A percentile compares a stretch with the other conserved stretches of the same genome.
Evolutionary conservation across 441 rosid genomes (phyloP).

Genomic region (Arabidopsis lyrata): DNA sequence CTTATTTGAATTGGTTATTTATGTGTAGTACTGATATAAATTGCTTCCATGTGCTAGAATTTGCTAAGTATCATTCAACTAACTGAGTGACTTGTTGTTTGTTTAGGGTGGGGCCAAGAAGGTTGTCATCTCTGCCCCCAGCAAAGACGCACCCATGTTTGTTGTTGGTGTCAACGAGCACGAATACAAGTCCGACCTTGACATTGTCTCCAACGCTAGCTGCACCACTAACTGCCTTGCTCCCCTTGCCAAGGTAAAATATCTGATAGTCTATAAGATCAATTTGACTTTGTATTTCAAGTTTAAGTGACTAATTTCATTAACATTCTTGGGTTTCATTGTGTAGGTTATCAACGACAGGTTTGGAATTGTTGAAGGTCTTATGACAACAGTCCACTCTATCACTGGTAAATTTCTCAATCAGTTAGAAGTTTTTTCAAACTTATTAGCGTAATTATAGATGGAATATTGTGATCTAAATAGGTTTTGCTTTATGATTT

Average conservation of each 20-base stretch:
- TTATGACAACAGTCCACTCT: constrained; percentile 74
- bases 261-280: not conserved
- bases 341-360: constrained; percentile 60
- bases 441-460: not conserved
- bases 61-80: not conserved
- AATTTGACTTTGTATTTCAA: not conserved
- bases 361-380: constrained; percentile 69
- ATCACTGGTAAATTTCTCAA: constrained; percentile 52
- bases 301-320: not conserved
- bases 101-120: constrained; percentile 90
- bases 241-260: constrained; percentile 77
- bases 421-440: too few relatives aligned
- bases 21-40: not conserved
- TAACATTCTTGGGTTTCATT: not conserved
- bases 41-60: not conserved
- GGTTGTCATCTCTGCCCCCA: constrained; percentile 83
- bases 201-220: constrained; percentile 87
- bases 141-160: constrained; percentile 94
- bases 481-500: not conserved
- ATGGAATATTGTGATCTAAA: not conserved
- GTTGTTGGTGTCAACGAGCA: constrained; percentile 92
- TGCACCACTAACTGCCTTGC: constrained; percentile 97
- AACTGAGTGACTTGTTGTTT: constrained; percentile 7
- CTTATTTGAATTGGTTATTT: not conserved
- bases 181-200: constrained; percentile 70